phyloP scores from a whole-genome alignment of 2,329 filamentous ascomycete genomes.

The Fusarium papillatum region DNA sequence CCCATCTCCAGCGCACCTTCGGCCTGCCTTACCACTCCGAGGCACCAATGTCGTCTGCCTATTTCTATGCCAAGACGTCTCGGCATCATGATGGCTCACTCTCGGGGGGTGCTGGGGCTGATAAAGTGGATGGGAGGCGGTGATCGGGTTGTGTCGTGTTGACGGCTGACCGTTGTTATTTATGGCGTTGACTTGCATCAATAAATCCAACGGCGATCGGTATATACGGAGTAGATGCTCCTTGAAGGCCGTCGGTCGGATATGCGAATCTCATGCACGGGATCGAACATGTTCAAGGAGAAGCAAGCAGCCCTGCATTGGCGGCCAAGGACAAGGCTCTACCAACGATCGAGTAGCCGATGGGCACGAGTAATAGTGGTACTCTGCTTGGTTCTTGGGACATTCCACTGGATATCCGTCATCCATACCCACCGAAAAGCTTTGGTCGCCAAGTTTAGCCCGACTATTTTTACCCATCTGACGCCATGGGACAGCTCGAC shows the following conservation, averaged over 20 bases:
- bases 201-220: not conserved
- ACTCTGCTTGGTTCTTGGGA: conserved; percentile 15
- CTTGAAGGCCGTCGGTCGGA: not conserved
- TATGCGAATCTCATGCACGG: not conserved
- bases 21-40: not conserved
- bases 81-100: not conserved
- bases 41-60: not conserved
- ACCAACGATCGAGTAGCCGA: conserved; percentile 6
- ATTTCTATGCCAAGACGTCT: not conserved
- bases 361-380: not conserved
- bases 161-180: not conserved
- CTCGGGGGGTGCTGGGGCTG: not conserved
- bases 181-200: not conserved
- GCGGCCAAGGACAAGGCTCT: conserved; percentile 10
- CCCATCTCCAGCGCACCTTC: not conserved
- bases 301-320: not conserved
- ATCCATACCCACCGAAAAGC: conserved; percentile 17
- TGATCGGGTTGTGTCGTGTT: not conserved
- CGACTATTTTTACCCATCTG: conserved; percentile 29
- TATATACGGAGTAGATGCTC: not conserved
- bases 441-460: conserved; percentile 38
- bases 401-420: conserved; percentile 17
- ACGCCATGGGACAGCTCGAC: conserved; percentile 4
- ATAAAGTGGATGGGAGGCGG: not conserved
- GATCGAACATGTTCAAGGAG: conserved; percentile 12